These are phyloP conservation scores for Suillus alpinus DNA, from an alignment of 768 basidiomycete species.

Conservation along the genomic window DNA sequence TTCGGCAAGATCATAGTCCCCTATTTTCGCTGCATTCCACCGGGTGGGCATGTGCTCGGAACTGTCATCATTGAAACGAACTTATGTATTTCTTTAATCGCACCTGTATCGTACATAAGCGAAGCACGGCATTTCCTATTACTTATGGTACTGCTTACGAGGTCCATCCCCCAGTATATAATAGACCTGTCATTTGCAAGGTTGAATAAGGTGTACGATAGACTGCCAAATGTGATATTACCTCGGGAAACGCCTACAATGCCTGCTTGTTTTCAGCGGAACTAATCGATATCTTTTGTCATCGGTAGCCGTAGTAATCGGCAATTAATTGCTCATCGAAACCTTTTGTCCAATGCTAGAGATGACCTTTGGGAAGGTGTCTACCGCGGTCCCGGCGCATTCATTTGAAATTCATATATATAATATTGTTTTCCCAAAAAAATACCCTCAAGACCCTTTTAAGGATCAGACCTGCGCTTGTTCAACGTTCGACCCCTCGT, in stretches of 20 bases:
- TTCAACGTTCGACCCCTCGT: too few relatives aligned
- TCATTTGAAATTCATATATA: background rate
- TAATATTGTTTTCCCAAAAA: background rate
- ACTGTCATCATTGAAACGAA: background rate
- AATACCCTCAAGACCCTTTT: too few relatives aligned
- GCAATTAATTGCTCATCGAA: background rate
- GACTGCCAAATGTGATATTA: background rate
- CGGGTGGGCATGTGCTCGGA: background rate
- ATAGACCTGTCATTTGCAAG: background rate
- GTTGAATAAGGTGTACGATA: background rate
- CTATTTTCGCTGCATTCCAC: background rate
- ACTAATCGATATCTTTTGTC: background rate
- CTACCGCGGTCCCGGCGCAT: background rate
- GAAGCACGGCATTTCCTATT: background rate
- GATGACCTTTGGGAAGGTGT: too few relatives aligned
- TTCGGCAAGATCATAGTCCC: background rate
- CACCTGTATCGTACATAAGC: background rate
- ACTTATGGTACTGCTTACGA: conserved; percentile 1
- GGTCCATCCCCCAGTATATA: background rate
- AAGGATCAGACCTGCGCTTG: too few relatives aligned
- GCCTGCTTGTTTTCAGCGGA: background rate
- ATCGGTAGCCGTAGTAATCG: background rate
- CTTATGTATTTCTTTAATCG: background rate
- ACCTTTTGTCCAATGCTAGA: background rate
- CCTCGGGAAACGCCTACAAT: background rate